A percentile compares a stretch with the other conserved stretches of the same genome.
Conservation (phyloP, 2,329 filamentous ascomycete genomes). For the Cladosporium sp. region DNA sequence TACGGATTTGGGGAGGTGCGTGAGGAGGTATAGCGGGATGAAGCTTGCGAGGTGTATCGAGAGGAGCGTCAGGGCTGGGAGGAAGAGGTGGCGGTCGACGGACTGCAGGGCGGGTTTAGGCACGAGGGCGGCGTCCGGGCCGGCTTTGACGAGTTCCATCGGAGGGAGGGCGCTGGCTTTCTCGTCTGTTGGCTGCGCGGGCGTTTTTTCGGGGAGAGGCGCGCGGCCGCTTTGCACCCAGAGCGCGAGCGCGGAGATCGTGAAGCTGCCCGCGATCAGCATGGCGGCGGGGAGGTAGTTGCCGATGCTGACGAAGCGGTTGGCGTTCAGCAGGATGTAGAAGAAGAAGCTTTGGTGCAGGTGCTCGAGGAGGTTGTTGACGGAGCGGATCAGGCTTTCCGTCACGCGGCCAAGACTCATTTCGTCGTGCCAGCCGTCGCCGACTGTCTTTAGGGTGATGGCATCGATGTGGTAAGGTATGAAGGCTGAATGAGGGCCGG, state of each 20-base stretch:
- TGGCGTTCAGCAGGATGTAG: conserved; percentile 85
- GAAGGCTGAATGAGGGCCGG: conserved; percentile 88
- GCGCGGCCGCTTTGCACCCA: conserved; percentile 75
- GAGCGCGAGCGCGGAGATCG: conserved; percentile 87
- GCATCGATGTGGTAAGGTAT: conserved; percentile 98
- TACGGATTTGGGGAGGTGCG: conserved; percentile 62
- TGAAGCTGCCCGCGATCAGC: conserved; percentile 90
- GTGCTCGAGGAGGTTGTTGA: conserved; percentile 96
- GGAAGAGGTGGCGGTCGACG: conserved; percentile 60
- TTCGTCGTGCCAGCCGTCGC: conserved; percentile 93
- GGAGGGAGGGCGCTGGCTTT: conserved; percentile 28
- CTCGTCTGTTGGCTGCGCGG: conserved; percentile 26
- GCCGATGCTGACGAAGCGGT: conserved; percentile 94
- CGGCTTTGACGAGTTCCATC: conserved; percentile 32
- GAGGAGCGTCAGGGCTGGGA: conserved; percentile 68
- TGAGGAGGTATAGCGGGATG: conserved; percentile 81
- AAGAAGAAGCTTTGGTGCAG: conserved; percentile 99
- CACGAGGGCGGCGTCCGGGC: conserved; percentile 32
- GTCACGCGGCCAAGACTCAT: conserved; percentile 88
- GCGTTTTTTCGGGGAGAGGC: conserved; percentile 16
- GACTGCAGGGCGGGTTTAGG: conserved; percentile 34
- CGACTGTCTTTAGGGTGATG: conserved; percentile 83
- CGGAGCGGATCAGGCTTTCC: conserved; percentile 82
- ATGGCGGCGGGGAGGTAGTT: conserved; percentile 98
- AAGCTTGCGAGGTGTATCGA: conserved; percentile 69